Percentiles rank a stretch among this genome's conserved stretches.
phyloP scores from a whole-genome alignment of 345 rosid genomes.

The Pistacia atlantica region DNA sequence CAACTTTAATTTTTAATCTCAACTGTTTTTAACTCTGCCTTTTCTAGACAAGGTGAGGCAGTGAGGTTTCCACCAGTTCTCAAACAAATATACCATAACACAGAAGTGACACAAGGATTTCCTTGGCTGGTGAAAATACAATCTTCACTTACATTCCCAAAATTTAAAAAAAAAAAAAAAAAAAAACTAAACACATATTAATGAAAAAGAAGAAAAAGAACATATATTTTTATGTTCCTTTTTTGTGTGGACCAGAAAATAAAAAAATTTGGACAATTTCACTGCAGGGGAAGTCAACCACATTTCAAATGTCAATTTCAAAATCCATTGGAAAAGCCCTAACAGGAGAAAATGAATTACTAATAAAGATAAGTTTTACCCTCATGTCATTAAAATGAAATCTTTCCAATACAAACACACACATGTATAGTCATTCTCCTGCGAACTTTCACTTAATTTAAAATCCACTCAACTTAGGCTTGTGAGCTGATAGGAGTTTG shows the following conservation, averaged over 20 bases:
- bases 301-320: slow-evolving; percentile 2
- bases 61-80: neutral
- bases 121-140: neutral
- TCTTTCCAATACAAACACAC: no score
- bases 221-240: no score
- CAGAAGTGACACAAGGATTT: neutral
- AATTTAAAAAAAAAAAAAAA: no score
- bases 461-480: no score
- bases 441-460: no score
- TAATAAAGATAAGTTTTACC: no score
- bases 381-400: neutral
- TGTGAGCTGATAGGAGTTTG: no score
- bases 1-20: neutral
- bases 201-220: no score
- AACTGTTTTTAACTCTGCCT: neutral
- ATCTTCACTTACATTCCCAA: neutral
- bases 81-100: neutral
- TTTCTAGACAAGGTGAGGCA: neutral
- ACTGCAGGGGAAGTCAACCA: neutral
- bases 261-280: neutral
- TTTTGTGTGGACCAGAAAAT: neutral
- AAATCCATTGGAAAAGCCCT: neutral
- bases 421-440: no score
- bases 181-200: neutral
- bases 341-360: neutral